phyloP scores from a whole-genome alignment of 2,329 filamentous ascomycete genomes.

The Talaromyces sp. region DNA sequence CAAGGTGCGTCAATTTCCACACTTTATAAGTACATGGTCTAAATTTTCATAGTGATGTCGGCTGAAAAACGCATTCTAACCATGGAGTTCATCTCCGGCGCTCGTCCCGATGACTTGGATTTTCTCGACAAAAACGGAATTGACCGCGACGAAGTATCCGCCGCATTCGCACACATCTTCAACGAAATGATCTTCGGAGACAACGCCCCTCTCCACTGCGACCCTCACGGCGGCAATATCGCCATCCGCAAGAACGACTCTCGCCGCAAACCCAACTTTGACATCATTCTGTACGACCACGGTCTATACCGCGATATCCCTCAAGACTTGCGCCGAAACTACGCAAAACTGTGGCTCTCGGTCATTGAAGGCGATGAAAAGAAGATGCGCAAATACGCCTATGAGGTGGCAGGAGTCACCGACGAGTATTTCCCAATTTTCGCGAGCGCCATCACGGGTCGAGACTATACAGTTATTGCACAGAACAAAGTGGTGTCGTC shows the following conservation, averaged over 20 bases:
- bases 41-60: conserved; percentile 64
- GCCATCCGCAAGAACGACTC: conserved; percentile 75
- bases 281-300: conserved; percentile 94
- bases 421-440: conserved; percentile 93
- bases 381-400: conserved; percentile 82
- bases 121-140: conserved; percentile 84
- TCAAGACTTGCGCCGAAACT: conserved; percentile 70
- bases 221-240: conserved; percentile 94
- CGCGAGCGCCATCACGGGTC: conserved; percentile 90
- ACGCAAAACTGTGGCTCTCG: conserved; percentile 96
- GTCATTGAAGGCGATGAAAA: conserved; percentile 85
- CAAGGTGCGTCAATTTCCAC: conserved; percentile 43
- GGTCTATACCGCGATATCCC: conserved; percentile 94
- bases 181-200: conserved; percentile 99
- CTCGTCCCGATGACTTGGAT: conserved; percentile 80
- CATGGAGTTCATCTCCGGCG: conserved; percentile 88
- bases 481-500: conserved; percentile 54
- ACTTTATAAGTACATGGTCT: background rate
- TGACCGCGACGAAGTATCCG: conserved; percentile 91
- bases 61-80: conserved; percentile 84
- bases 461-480: conserved; percentile 77
- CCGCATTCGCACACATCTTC: conserved; percentile 85
- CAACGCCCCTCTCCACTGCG: conserved; percentile 86
- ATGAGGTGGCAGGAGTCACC: conserved; percentile 81
- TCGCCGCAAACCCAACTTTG: conserved; percentile 72